These are phyloP conservation scores for Gossypium longicalyx DNA, from an alignment of 345 rosid genomes.

Conservation along the genomic window DNA sequence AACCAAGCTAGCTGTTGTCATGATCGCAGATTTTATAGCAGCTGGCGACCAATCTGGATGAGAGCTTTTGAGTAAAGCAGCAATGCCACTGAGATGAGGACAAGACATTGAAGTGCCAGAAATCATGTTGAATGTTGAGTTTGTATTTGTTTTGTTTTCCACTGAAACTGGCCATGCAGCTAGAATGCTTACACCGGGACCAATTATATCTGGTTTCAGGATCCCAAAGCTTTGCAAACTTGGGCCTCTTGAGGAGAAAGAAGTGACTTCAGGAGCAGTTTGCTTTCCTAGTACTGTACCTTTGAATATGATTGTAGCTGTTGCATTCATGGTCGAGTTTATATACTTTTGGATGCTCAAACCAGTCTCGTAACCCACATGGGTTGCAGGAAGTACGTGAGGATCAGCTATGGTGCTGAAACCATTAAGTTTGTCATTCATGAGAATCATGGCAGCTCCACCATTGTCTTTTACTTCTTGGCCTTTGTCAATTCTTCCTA, in stretches of 20 bases:
- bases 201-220: slow-evolving; percentile 43
- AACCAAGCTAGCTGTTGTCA: slow-evolving; percentile 34
- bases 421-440: slow-evolving; percentile 27
- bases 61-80: slow-evolving; percentile 35
- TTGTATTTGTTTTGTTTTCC: slow-evolving; percentile 30
- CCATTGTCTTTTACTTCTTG: slow-evolving; percentile 43
- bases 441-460: slow-evolving; percentile 43
- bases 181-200: slow-evolving; percentile 46
- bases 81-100: slow-evolving; percentile 50
- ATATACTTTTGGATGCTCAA: slow-evolving; percentile 30
- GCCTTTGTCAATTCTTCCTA: slow-evolving; percentile 33
- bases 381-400: slow-evolving; percentile 41
- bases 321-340: slow-evolving; percentile 31
- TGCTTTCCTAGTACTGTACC: slow-evolving; percentile 36
- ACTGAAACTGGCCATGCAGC: slow-evolving; percentile 48
- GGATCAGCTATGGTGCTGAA: slow-evolving; percentile 38
- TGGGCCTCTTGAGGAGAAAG: slow-evolving; percentile 50
- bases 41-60: slow-evolving; percentile 52
- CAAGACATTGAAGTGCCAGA: slow-evolving; percentile 60
- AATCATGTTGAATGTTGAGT: slow-evolving; percentile 34
- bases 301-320: slow-evolving; percentile 32
- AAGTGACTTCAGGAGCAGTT: slow-evolving; percentile 36
- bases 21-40: slow-evolving; percentile 46
- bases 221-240: slow-evolving; percentile 27
- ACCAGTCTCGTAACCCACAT: slow-evolving; percentile 32